Base-by-base conservation (phyloP, 2,329 filamentous ascomycete genomes). In the Hysterium pulicare region DNA sequence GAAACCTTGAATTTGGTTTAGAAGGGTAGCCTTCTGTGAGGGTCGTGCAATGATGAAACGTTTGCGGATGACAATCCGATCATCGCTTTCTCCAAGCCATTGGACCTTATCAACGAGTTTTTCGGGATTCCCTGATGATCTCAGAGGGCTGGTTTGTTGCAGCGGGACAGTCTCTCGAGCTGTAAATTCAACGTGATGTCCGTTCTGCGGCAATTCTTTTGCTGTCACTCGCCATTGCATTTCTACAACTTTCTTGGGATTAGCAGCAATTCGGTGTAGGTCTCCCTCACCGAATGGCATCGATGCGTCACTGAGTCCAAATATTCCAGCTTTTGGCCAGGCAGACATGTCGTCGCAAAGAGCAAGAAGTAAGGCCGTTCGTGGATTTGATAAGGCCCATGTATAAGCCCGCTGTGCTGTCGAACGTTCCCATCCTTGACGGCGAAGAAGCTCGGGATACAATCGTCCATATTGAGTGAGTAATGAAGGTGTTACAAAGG, bases 191-290 rank as follows among this genome's bases (percentile, higher is more conserved):
- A 66, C 57, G 35, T 70, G 67, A 13, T 41, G 42, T 13, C 67
- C 66, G 22, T 58, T 68, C 41, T 64, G 44, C 1, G 62, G 57
- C 22, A 70, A 49, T 37, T 70, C 64, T 40, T 67, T 67, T 5
- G 62, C 58, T 3, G 66, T 66, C 17, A 65, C 66, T 23, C 63
- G 61, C 67, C 67, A 70, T 38, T 70, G 67, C 41, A 63, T 60
- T 11, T 64, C 58, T n/a, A 69, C 58, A 5, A 67, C 57, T 37
- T 59, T 62, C n/a, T 54, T 57, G 16, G 66, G 57, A 45, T 69
- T 57, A 20, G 58, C 53, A 13, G 67, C 66, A 28, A 70, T 69
- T 4, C 63, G 61, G 31, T 63, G 59, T 0, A 70, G 53, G 17
- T 61, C 57, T 5, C 61, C 62, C 41, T 68, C 66, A 1, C 57